These are phyloP conservation scores for Clathrospora elynae DNA, from an alignment of 2,329 filamentous ascomycete genomes.

Conservation along the genomic window DNA sequence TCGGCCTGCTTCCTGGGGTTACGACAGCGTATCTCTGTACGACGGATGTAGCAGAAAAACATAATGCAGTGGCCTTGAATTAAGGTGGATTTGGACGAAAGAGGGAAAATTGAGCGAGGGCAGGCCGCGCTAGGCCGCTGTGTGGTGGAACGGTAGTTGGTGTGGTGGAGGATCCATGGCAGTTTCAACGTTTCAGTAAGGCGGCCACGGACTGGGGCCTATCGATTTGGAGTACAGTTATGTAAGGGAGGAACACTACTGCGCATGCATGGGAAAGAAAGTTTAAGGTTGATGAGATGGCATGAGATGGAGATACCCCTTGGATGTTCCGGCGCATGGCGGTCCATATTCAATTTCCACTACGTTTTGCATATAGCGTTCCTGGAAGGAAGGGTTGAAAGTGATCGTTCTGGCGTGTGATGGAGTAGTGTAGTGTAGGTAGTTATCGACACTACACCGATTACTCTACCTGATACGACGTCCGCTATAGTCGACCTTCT, in stretches of 20 bases:
- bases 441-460: too few species aligned
- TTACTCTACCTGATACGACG: too few species aligned
- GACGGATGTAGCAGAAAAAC: too few species aligned
- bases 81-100: conserved; percentile 25
- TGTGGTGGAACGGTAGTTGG: conserved; percentile 11
- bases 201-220: conserved; percentile 7
- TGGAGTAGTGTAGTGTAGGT: too few species aligned
- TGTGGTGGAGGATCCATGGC: conserved; percentile 18
- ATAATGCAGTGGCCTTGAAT: too few species aligned
- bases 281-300: conserved; percentile 6
- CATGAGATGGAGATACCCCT: conserved; percentile 27
- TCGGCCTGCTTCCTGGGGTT: conserved; percentile 13
- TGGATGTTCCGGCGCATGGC: too few species aligned
- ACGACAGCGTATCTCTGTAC: conserved; percentile 8
- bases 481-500: too few species aligned
- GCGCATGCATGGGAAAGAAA: conserved; percentile 13
- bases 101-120: conserved; percentile 29
- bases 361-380: too few species aligned
- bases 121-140: neutral
- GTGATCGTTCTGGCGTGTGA: too few species aligned
- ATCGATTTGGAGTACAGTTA: conserved; percentile 19
- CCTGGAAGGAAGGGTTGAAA: too few species aligned
- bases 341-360: too few species aligned
- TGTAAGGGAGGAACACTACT: conserved; percentile 24
- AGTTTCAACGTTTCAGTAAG: conserved; percentile 28